Conservation (phyloP, 441 rosid species). For the Jatropha multifida region DNA sequence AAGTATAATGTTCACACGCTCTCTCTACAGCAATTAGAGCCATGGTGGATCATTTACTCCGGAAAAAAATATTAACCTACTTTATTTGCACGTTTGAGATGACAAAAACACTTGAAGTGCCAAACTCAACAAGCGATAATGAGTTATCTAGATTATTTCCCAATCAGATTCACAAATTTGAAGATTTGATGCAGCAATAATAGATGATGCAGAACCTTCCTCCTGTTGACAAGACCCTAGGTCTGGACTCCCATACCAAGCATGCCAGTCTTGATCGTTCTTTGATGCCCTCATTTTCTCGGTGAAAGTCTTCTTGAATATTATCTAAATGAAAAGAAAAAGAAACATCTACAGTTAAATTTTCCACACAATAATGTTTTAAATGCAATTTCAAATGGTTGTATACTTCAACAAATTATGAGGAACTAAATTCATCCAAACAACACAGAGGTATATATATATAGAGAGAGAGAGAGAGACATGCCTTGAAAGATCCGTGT, state of each 20-base stretch:
- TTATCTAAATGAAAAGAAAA: constrained; percentile 15
- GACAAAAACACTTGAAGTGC: not conserved
- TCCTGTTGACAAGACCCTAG: not conserved
- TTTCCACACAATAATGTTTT: not conserved
- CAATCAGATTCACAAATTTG: constrained; percentile 29
- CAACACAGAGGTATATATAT: not conserved
- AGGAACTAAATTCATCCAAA: not conserved
- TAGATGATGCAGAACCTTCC: constrained; percentile 5
- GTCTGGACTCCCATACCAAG: not conserved
- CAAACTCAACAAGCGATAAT: not conserved
- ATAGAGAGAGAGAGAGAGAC: not conserved
- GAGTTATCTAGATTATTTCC: constrained; percentile 28
- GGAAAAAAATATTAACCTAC: not conserved
- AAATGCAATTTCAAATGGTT: not conserved
- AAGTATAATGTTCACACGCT: not conserved
- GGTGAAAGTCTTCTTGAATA: constrained; percentile 1
- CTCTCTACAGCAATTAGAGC: not conserved
- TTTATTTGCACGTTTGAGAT: not conserved
- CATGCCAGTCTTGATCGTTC: not conserved
- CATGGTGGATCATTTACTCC: not conserved
- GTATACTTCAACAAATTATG: not conserved
- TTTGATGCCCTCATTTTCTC: not conserved
- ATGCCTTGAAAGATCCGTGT: constrained; percentile 27
- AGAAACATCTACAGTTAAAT: not conserved
- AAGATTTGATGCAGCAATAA: not conserved